A percentile compares a stretch with the other conserved stretches of the same genome.
These are phyloP conservation scores for Parathielavia appendiculata DNA, from an alignment of 495 filamentous ascomycete species.

Conservation along the genomic window DNA sequence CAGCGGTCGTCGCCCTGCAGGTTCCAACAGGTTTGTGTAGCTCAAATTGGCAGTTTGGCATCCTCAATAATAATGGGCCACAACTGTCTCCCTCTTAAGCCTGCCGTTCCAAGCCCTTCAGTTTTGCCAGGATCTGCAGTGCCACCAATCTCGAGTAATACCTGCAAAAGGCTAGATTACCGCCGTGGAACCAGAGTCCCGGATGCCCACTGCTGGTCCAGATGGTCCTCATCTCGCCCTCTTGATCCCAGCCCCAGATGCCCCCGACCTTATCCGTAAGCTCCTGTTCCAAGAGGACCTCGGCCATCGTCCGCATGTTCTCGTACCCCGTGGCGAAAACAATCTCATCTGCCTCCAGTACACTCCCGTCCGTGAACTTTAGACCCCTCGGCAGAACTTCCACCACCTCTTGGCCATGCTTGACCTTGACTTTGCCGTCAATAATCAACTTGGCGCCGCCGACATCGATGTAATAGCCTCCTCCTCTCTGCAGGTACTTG, in stretches of 20 bases:
- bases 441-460: conserved; percentile 67
- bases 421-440: conserved; percentile 71
- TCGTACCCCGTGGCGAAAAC: conserved; percentile 79
- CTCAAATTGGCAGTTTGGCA: no score
- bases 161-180: conserved; percentile 68
- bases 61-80: neutral
- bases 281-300: conserved; percentile 64
- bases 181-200: conserved; percentile 80
- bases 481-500: conserved; percentile 74
- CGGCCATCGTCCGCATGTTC: conserved; percentile 64
- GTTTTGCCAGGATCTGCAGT: conserved; percentile 66
- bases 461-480: conserved; percentile 81
- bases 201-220: conserved; percentile 69
- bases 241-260: conserved; percentile 74
- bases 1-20: no score
- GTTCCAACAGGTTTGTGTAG: no score
- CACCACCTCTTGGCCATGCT: conserved; percentile 62
- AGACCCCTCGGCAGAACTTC: conserved; percentile 58
- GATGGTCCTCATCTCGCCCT: conserved; percentile 69
- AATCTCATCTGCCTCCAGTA: conserved; percentile 71
- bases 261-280: conserved; percentile 59
- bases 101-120: conserved; percentile 44
- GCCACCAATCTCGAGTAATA: conserved; percentile 68
- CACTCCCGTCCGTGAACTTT: conserved; percentile 59
- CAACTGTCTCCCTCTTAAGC: neutral